A percentile compares a stretch with the other conserved stretches of the same genome.
These are phyloP conservation scores for Pseudevernia furfuracea DNA, from an alignment of 495 filamentous ascomycete species.

Conservation along the genomic window DNA sequence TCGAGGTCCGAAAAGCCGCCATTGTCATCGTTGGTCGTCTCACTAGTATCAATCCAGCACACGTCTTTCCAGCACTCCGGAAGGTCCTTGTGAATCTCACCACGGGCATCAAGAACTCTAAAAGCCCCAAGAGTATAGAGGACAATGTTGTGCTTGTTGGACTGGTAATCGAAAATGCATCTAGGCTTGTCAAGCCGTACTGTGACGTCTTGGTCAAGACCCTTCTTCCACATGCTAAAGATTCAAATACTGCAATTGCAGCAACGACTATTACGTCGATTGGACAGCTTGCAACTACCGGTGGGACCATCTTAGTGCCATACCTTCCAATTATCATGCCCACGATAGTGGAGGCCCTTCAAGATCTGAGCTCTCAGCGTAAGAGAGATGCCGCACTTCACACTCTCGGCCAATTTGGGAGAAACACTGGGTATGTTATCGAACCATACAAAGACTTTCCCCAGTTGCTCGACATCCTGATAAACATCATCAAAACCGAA, in stretches of 20 bases:
- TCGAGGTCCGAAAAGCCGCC: slow-evolving; percentile 83
- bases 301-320: slow-evolving; percentile 78
- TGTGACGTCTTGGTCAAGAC: slow-evolving; percentile 91
- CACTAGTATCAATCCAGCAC: slow-evolving; percentile 85
- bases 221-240: slow-evolving; percentile 77
- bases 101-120: slow-evolving; percentile 93
- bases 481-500: slow-evolving; percentile 88
- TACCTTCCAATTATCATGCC: slow-evolving; percentile 90
- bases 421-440: slow-evolving; percentile 95
- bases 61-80: slow-evolving; percentile 88
- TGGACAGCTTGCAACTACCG: slow-evolving; percentile 86
- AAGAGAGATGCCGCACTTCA: slow-evolving; percentile 88
- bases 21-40: slow-evolving; percentile 94
- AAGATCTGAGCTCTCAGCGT: slow-evolving; percentile 79
- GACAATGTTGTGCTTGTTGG: slow-evolving; percentile 91
- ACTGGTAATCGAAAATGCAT: slow-evolving; percentile 82
- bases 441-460: slow-evolving; percentile 93
- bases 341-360: slow-evolving; percentile 83
- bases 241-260: slow-evolving; percentile 76
- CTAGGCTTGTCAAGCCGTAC: slow-evolving; percentile 85
- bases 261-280: slow-evolving; percentile 88
- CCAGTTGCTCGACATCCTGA: slow-evolving; percentile 80
- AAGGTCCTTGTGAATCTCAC: slow-evolving; percentile 94
- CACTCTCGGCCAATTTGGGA: slow-evolving; percentile 85
- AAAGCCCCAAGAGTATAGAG: slow-evolving; percentile 85